These are phyloP conservation scores for Rhododendron ferrugineum DNA, from an alignment of 148 eudicot species.

Conservation along the genomic window DNA sequence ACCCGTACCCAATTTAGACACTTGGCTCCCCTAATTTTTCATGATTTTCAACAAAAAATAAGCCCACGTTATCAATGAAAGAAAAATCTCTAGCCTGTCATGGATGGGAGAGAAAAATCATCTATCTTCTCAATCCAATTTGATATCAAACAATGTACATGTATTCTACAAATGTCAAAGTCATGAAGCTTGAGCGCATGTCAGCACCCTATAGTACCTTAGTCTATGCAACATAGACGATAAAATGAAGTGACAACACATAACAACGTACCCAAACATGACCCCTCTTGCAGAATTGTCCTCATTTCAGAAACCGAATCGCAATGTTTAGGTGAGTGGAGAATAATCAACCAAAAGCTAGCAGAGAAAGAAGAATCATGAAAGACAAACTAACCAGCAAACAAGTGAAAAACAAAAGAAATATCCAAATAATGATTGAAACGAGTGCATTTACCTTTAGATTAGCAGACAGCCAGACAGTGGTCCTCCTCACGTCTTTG, in stretches of 20 bases:
- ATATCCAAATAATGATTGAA: conserved; percentile 5
- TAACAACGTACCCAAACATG: background rate
- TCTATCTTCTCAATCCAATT: background rate
- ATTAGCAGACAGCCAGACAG: conserved; percentile 6
- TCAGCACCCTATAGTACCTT: background rate
- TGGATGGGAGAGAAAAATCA: background rate
- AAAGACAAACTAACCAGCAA: background rate
- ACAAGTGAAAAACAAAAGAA: background rate
- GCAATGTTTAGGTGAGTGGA: background rate
- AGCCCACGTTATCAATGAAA: background rate
- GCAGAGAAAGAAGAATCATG: background rate
- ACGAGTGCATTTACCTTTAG: conserved; percentile 9
- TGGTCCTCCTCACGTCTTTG: conserved; percentile 17
- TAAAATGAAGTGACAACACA: background rate
- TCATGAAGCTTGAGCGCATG: background rate
- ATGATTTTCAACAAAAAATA: background rate
- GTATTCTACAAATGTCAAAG: background rate
- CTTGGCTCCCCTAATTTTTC: background rate
- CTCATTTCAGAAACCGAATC: background rate
- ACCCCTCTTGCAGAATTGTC: background rate
- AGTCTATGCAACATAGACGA: background rate
- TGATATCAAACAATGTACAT: background rate
- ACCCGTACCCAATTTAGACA: background rate
- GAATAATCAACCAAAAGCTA: background rate
- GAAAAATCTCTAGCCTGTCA: background rate